phyloP scores from a whole-genome alignment of 805 yeast species.

The Tetrapisispora fleetii region DNA sequence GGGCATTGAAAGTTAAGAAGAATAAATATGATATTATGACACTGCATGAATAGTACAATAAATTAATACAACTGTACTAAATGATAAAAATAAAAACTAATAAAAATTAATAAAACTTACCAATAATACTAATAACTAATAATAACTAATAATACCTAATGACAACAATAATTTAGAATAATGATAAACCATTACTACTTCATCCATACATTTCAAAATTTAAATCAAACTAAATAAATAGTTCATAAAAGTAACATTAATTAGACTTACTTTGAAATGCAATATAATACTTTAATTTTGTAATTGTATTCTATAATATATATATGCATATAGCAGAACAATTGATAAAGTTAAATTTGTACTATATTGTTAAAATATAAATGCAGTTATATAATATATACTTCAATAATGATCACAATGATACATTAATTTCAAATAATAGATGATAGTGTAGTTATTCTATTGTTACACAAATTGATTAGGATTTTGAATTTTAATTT shows the following conservation, averaged over 20 bases:
- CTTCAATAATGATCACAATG: not conserved
- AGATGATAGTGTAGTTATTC: not conserved
- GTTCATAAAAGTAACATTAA: too few species aligned
- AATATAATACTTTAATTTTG: not conserved
- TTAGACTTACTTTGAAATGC: not conserved
- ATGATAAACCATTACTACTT: not conserved
- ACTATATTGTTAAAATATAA: not conserved
- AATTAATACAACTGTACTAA: not conserved
- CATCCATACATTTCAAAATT: not conserved
- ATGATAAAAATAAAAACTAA: not conserved
- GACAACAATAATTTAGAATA: not conserved
- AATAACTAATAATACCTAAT: not conserved
- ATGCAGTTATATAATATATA: not conserved
- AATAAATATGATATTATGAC: slow-evolving; percentile 32
- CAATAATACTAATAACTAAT: not conserved
- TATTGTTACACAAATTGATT: not conserved
- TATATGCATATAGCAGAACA: not conserved
- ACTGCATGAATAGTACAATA: slow-evolving; percentile 22
- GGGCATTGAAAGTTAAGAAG: slow-evolving; percentile 55
- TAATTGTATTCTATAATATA: not conserved
- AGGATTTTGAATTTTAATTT: not conserved
- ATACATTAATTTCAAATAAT: too few species aligned
- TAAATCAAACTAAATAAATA: not conserved
- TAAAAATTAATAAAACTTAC: not conserved
- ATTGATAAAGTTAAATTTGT: not conserved